These are phyloP conservation scores for Zygosaccharomyces pseudobailii DNA, from an alignment of 1,139 yeast species.

Conservation along the genomic window DNA sequence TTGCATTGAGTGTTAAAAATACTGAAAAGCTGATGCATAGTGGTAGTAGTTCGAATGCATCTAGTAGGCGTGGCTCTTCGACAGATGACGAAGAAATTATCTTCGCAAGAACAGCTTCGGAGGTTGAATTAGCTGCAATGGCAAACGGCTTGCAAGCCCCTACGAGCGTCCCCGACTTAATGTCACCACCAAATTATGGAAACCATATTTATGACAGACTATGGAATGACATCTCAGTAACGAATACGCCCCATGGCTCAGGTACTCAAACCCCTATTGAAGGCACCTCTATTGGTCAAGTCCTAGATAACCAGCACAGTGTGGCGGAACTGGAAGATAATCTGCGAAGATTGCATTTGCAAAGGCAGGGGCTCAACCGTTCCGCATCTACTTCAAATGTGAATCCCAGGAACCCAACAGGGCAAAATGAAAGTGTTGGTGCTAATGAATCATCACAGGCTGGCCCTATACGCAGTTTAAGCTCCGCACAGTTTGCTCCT, in stretches of 20 bases:
- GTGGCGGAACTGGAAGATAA: slow-evolving; percentile 44
- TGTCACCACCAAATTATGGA: slow-evolving; percentile 90
- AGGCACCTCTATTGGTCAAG: slow-evolving; percentile 18
- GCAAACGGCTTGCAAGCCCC: slow-evolving; percentile 17
- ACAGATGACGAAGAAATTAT: slow-evolving; percentile 34
- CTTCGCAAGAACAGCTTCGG: slow-evolving; percentile 33
- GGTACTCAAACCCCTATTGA: slow-evolving; percentile 29
- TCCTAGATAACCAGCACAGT: slow-evolving; percentile 29
- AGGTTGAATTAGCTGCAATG: slow-evolving; percentile 14
- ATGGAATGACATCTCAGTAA: slow-evolving; percentile 56
- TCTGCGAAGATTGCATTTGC: slow-evolving; percentile 49
- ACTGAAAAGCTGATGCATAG: slow-evolving; percentile 29
- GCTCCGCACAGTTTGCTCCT: slow-evolving; percentile 4
- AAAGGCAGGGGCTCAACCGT: slow-evolving; percentile 34
- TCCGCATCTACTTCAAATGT: slow-evolving; percentile 7
- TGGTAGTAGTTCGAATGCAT: slow-evolving; percentile 16
- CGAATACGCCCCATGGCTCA: slow-evolving; percentile 32
- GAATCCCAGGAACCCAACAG: slow-evolving; percentile 6
- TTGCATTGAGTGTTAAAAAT: slow-evolving; percentile 56
- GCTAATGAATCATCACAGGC: background rate
- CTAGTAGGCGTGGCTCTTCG: slow-evolving; percentile 16
- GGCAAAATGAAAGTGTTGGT: slow-evolving; percentile 1
- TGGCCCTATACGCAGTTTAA: background rate
- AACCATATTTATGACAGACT: slow-evolving; percentile 80
- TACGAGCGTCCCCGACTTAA: slow-evolving; percentile 21